These are phyloP conservation scores for Arthrobotrys megalospora DNA, from an alignment of 2,329 filamentous ascomycete genomes.

Conservation along the genomic window DNA sequence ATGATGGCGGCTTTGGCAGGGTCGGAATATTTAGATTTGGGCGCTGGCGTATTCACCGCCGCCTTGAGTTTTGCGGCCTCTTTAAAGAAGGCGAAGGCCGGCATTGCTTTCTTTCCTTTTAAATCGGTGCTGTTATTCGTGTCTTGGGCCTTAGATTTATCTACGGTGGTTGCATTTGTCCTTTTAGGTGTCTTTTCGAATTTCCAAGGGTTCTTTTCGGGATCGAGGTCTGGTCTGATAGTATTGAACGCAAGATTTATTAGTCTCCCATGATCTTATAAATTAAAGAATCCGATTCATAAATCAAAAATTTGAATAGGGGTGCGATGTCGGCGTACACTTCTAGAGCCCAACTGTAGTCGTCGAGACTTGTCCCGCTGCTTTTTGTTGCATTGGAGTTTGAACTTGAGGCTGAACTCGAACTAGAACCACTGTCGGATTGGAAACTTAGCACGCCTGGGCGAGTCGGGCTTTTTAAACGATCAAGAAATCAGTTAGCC, in stretches of 20 bases:
- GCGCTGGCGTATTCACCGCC: neutral
- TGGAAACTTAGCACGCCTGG: neutral
- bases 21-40: conserved; percentile 44
- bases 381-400: conserved; percentile 22
- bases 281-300: neutral
- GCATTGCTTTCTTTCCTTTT: conserved; percentile 17
- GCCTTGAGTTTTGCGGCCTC: neutral
- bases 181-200: conserved; percentile 4
- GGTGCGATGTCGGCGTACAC: neutral
- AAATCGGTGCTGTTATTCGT: neutral
- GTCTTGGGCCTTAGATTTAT: neutral
- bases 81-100: conserved; percentile 38
- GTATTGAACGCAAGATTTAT: neutral
- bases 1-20: conserved; percentile 54
- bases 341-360: conserved; percentile 32
- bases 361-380: conserved; percentile 8
- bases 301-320: neutral
- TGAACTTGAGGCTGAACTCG: conserved; percentile 29
- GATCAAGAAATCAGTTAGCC: neutral
- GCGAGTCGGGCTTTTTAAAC: neutral
- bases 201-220: conserved; percentile 13
- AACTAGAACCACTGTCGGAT: conserved; percentile 9
- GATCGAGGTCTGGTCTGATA: neutral
- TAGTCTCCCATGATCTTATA: neutral
- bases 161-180: conserved; percentile 14